Percentiles rank a stretch among this genome's conserved stretches.
Conservation (phyloP, 371 early-diverging fungal species). For the Mucor saturninus region DNA sequence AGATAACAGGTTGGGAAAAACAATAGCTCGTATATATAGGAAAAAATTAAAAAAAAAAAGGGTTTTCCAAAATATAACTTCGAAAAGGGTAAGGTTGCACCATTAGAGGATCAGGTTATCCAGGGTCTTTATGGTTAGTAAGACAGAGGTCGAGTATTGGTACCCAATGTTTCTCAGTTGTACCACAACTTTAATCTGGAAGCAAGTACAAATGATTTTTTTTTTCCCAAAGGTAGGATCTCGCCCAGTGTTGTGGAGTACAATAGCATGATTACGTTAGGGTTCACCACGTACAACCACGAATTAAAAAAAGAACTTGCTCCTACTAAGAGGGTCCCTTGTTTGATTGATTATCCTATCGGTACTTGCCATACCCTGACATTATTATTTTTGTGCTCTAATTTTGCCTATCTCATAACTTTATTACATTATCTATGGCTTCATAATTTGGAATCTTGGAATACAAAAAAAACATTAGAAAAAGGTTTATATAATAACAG, state of each 20-base stretch:
- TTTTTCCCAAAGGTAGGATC: conserved; percentile 17
- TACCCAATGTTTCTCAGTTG: conserved; percentile 26
- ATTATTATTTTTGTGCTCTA: conserved; percentile 5
- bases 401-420: background rate
- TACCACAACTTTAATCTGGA: conserved; percentile 6
- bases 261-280: conserved; percentile 28
- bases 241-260: background rate
- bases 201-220: conserved; percentile 8
- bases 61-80: conserved; percentile 1
- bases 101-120: conserved; percentile 21
- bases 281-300: background rate
- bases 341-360: conserved; percentile 19
- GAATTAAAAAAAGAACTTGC: background rate
- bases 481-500: too few species aligned
- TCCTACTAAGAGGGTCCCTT: conserved; percentile 6
- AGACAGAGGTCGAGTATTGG: conserved; percentile 9
- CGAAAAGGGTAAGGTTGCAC: background rate
- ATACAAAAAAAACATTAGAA: background rate
- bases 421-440: background rate
- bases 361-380: background rate
- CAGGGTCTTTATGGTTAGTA: conserved; percentile 29
- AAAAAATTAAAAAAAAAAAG: background rate
- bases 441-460: background rate
- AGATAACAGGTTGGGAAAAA: conserved; percentile 3
- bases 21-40: background rate